Conservation (phyloP, 192 early-diverging fungal species). For the Diversispora eburnea region DNA sequence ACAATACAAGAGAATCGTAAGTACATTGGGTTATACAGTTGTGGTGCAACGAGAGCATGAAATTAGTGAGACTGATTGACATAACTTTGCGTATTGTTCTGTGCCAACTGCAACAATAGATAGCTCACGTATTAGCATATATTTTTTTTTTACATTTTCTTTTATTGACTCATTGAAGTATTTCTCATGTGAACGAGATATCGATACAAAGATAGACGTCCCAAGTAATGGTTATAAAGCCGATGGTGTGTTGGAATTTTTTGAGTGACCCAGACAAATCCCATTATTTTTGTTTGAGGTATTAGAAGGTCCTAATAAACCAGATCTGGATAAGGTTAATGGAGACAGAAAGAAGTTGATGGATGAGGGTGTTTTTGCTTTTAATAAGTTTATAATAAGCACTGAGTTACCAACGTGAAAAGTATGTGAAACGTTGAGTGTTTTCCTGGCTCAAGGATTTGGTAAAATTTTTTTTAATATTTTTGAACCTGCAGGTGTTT, state of each 20-base stretch:
- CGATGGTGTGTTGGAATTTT: constrained; percentile 5
- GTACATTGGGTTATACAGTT: too few species aligned
- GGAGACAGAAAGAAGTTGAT: background rate
- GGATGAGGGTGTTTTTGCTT: background rate
- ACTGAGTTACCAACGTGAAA: background rate
- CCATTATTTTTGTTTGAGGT: constrained; percentile 13
- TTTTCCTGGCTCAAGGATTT: constrained; percentile 14
- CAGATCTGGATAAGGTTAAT: background rate
- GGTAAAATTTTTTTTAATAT: constrained; percentile 13
- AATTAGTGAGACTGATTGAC: too few species aligned
- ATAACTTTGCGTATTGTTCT: too few species aligned
- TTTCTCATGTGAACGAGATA: constrained; percentile 5
- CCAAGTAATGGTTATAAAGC: constrained; percentile 2
- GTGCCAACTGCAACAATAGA: background rate
- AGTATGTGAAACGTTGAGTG: background rate
- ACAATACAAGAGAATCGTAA: too few species aligned
- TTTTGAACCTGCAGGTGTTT: constrained; percentile 17
- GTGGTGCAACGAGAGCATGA: too few species aligned
- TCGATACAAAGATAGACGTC: background rate
- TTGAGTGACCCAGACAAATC: background rate
- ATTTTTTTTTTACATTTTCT: background rate
- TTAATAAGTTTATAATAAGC: background rate
- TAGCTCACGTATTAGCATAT: background rate
- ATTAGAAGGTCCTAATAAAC: background rate
- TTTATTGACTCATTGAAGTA: constrained; percentile 8